These are phyloP conservation scores for Baorangia bicolor DNA, from an alignment of 768 basidiomycete genomes.

Conservation along the genomic window DNA sequence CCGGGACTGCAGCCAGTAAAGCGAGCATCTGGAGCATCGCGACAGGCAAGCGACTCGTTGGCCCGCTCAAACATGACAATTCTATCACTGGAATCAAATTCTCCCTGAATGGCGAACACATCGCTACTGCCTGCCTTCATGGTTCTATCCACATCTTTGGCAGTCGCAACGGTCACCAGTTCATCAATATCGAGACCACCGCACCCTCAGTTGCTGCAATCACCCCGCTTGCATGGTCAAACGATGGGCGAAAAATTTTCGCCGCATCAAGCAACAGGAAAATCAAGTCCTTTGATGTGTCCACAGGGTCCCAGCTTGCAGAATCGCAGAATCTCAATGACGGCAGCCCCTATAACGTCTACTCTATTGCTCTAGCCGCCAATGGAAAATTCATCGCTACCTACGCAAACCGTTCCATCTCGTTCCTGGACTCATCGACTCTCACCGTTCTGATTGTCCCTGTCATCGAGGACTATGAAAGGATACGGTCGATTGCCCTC, in stretches of 20 bases:
- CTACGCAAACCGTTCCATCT: not conserved
- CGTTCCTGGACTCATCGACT: not conserved
- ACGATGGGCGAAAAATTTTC: not conserved
- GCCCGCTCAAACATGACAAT: not conserved
- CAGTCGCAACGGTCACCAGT: not conserved
- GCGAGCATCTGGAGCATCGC: not conserved
- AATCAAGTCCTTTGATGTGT: not conserved
- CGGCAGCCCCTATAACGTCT: not conserved
- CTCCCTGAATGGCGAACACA: not conserved
- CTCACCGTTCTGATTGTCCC: not conserved
- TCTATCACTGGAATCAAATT: not conserved
- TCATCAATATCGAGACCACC: not conserved
- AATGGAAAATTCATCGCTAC: not conserved
- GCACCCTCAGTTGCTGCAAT: not conserved
- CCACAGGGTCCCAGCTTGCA: not conserved
- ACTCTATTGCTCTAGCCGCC: not conserved
- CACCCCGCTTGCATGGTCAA: slow-evolving; percentile 3
- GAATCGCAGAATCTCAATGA: not conserved
- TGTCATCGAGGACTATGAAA: not conserved
- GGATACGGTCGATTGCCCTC: not conserved
- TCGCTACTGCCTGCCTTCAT: not conserved
- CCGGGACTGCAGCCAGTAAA: no score
- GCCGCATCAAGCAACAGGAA: not conserved
- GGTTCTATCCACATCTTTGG: not conserved
- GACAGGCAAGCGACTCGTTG: not conserved